Evolutionary conservation across 345 rosid species (phyloP).

Genomic region (Noccaea caerulescens): DNA sequence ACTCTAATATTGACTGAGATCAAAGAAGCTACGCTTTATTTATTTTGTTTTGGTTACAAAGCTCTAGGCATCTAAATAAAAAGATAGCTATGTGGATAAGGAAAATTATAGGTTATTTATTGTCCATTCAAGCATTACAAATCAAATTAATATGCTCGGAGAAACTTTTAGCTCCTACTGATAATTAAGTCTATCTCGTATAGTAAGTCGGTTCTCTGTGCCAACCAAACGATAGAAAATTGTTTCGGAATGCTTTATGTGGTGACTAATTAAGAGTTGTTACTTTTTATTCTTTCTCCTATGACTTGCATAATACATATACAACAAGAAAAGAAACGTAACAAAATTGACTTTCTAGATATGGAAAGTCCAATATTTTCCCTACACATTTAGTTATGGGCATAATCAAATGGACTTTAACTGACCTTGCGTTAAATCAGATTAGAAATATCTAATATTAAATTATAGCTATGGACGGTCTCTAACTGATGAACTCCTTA

Average conservation of each 20-base stretch:
- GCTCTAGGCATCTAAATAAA: too few species aligned
- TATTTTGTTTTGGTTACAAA: too few species aligned
- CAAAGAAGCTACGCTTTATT: too few species aligned
- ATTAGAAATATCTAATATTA: not conserved
- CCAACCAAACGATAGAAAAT: conserved; percentile 11
- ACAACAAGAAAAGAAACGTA: conserved; percentile 7
- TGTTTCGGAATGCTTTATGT: not conserved
- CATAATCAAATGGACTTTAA: conserved; percentile 23
- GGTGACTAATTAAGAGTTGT: not conserved
- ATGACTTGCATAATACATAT: conserved; percentile 5
- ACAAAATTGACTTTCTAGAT: conserved; percentile 13
- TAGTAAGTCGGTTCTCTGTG: conserved; percentile 5
- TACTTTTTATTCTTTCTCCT: not conserved
- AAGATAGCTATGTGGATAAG: not conserved
- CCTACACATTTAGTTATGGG: conserved; percentile 14
- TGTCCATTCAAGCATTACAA: not conserved
- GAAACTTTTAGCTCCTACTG: not conserved
- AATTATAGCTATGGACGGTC: conserved; percentile 32
- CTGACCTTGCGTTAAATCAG: conserved; percentile 5
- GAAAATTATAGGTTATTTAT: not conserved
- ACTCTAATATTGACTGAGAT: not conserved
- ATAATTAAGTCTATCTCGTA: not conserved
- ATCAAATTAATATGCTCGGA: conserved; percentile 1
- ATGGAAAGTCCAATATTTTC: conserved; percentile 15
- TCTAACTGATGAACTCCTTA: conserved; percentile 20